Base-by-base conservation (phyloP, 2,329 filamentous ascomycete genomes). In the Botrytis squamosa region DNA sequence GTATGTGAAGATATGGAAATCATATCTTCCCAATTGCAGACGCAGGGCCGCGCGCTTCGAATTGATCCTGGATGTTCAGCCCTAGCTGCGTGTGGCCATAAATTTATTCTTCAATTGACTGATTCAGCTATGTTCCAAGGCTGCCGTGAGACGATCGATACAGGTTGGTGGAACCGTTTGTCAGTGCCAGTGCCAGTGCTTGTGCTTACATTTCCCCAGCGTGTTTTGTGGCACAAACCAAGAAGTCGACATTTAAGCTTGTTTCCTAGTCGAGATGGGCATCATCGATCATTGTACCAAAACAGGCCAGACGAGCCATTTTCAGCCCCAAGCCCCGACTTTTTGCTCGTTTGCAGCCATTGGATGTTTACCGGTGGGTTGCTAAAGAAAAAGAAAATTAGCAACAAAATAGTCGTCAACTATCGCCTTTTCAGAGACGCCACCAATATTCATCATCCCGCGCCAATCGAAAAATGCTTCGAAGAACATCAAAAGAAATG, bases 21-120 rank as follows among this genome's bases (percentile, higher is more conserved):
- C n/a, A 57, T 57, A 33, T 44, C n/a, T 46, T 42, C 25, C 49
- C 25, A 36, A 33, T 49, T 69, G 40, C 52, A 69, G 63, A 69
- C 71, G 71, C 71, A 72, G 63, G 71, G 63, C 67, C 63, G 71
- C 71, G 71, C 71, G 66, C 66, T 68, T 68, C 49, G 52, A 55
- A 49, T 68, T n/a, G 25, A 38, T 68, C 60, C 33, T 36, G 40
- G 29, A 22, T 59, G n/a, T 49, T 72, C 71, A 72, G 71, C 71
- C 71, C 42, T 72, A 72, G 63, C 71, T 72, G 46, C 42, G 40
- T 38, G 16, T 68, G 66, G 18, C 66, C 52, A 59, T 25, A 46
- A 60, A 46, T 60, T 38, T 33, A 22, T 40, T 65, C 46, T 57
- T 55, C 46, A 55, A 67, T 42, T 38, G 22, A 44, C 36, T 72